These are phyloP conservation scores for Paramecium tetraurelia DNA, from an alignment of 73 alveolate genomes.

Conservation along the genomic window DNA sequence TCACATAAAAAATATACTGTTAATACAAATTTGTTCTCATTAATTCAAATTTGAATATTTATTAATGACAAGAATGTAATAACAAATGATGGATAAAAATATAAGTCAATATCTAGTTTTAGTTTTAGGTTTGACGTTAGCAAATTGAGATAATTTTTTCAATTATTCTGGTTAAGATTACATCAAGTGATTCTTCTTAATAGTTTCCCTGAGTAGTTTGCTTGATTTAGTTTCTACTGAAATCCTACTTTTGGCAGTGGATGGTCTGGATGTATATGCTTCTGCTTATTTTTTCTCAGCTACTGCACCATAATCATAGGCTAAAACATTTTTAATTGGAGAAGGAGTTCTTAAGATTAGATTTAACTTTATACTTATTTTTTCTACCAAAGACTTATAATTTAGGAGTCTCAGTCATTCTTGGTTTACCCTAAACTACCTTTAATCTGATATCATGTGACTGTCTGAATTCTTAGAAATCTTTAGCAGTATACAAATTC, in stretches of 20 bases:
- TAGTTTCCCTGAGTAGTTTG: not conserved
- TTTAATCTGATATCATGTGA: not conserved
- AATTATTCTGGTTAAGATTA: not conserved
- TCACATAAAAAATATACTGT: not conserved
- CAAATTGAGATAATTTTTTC: not conserved
- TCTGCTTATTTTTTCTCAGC: slow-evolving; percentile 24
- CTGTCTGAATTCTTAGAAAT: not conserved
- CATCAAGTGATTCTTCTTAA: not conserved
- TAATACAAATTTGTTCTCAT: not conserved
- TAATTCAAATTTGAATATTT: not conserved
- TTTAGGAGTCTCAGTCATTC: not conserved
- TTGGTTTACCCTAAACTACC: not conserved
- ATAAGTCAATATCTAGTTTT: slow-evolving; percentile 28
- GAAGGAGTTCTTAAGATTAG: not conserved
- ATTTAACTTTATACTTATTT: not conserved
- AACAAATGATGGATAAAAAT: not conserved
- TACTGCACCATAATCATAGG: not conserved
- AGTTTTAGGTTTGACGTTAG: not conserved
- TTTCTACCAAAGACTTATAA: not conserved
- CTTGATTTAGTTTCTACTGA: slow-evolving; percentile 46
- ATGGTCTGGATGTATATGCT: slow-evolving; percentile 36
- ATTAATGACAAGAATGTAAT: not conserved
- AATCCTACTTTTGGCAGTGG: slow-evolving; percentile 10
- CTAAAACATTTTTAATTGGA: slow-evolving; percentile 24
- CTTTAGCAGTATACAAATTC: slow-evolving; percentile 1